Conservation (phyloP, 2,329 filamentous ascomycete species). For the Aspergillus udagawae region DNA sequence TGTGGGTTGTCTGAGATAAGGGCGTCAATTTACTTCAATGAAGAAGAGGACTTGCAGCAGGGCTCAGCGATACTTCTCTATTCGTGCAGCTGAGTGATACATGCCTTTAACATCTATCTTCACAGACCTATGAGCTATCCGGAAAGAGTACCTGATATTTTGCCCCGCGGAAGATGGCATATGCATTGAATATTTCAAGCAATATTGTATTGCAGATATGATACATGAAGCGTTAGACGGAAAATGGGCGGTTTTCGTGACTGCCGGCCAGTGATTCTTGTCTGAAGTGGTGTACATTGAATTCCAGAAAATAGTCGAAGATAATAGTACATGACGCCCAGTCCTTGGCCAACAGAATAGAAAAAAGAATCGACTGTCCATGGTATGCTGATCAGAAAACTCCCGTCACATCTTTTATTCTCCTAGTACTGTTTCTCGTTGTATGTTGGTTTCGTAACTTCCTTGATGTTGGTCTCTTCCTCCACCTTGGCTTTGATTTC, state of each 20-base stretch:
- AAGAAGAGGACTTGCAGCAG: not conserved
- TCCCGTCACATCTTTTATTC: slow-evolving; percentile 1
- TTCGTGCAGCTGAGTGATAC: not conserved
- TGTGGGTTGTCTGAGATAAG: not conserved
- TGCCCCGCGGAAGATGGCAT: no score
- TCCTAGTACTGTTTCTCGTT: slow-evolving; percentile 26
- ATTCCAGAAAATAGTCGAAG: not conserved
- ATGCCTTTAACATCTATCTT: not conserved
- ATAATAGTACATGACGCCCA: not conserved
- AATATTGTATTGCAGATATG: not conserved
- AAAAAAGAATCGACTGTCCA: slow-evolving; percentile 3
- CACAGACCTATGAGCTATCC: not conserved
- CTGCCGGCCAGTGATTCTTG: not conserved
- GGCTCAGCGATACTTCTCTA: not conserved
- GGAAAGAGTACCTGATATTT: not conserved
- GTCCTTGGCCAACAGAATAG: not conserved
- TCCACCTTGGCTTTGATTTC: slow-evolving; percentile 37
- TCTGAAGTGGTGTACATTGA: not conserved
- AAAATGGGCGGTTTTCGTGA: not conserved
- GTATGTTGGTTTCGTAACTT: slow-evolving; percentile 29
- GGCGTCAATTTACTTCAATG: not conserved
- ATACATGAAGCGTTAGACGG: not conserved
- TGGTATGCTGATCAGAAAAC: not conserved
- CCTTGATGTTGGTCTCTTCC: slow-evolving; percentile 30
- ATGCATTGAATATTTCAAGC: not conserved